Conservation (phyloP, 495 filamentous ascomycete species). For the Amorphotheca resinae region DNA sequence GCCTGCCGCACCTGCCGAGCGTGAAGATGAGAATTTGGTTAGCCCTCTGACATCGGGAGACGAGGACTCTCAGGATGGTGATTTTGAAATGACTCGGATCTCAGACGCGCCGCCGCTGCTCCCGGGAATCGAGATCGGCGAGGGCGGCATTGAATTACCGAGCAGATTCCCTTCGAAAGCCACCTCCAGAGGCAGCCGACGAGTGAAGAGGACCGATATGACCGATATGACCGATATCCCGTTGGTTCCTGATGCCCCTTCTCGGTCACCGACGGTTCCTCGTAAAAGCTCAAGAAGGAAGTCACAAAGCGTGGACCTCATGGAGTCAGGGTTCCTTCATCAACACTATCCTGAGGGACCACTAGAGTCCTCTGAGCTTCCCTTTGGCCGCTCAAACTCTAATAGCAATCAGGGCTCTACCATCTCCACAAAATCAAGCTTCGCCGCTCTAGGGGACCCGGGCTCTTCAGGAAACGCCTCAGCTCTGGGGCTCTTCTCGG, state of each 20-base stretch:
- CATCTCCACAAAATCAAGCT: slow-evolving; percentile 33
- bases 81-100: slow-evolving; percentile 26
- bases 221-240: slow-evolving; percentile 18
- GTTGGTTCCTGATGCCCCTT: slow-evolving; percentile 5
- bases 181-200: slow-evolving; percentile 25
- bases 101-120: slow-evolving; percentile 44
- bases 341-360: slow-evolving; percentile 22
- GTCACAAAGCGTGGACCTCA: slow-evolving; percentile 17
- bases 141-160: slow-evolving; percentile 50
- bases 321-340: slow-evolving; percentile 8
- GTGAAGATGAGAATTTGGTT: slow-evolving; percentile 30
- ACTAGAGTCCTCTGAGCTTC: slow-evolving; percentile 36
- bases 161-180: slow-evolving; percentile 50
- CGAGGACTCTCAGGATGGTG: slow-evolving; percentile 29
- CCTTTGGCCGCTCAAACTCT: slow-evolving; percentile 47
- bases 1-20: slow-evolving; percentile 10
- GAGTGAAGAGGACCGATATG: slow-evolving; percentile 17
- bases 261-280: slow-evolving; percentile 15
- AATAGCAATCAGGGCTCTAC: slow-evolving; percentile 35
- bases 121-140: slow-evolving; percentile 44
- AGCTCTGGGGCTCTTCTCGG: slow-evolving; percentile 14
- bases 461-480: slow-evolving; percentile 24
- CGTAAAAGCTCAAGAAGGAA: slow-evolving; percentile 18
- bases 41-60: slow-evolving; percentile 21
- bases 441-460: slow-evolving; percentile 16